phyloP scores from a whole-genome alignment of 2,329 filamentous ascomycete genomes.

The Colletotrichum musae region DNA sequence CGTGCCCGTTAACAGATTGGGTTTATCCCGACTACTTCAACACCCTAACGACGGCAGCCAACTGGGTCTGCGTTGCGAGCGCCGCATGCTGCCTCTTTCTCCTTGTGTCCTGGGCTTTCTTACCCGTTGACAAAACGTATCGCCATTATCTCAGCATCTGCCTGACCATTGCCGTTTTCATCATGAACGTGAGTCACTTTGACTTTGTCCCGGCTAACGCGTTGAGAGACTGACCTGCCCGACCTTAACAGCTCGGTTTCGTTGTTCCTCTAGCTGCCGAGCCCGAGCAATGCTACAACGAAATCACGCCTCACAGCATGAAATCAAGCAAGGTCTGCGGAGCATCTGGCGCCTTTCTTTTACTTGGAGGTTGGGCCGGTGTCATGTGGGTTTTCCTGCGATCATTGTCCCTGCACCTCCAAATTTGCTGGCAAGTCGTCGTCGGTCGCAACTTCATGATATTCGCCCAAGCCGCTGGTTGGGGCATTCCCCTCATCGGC shows the following conservation, averaged over 20 bases:
- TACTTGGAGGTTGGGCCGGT: constrained; percentile 87
- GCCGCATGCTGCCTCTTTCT: constrained; percentile 82
- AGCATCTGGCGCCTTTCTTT: constrained; percentile 86
- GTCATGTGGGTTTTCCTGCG: constrained; percentile 94
- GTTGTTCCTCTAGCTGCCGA: constrained; percentile 86
- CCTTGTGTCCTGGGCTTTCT: constrained; percentile 81
- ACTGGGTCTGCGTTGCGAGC: constrained; percentile 85
- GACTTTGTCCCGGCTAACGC: background rate
- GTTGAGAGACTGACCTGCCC: background rate
- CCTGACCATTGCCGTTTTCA: constrained; percentile 79
- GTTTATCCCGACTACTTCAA: constrained; percentile 73
- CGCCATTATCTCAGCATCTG: constrained; percentile 95
- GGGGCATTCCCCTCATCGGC: constrained; percentile 85
- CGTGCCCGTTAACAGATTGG: constrained; percentile 90
- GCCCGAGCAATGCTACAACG: constrained; percentile 87
- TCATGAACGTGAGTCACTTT: constrained; percentile 80
- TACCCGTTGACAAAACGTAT: constrained; percentile 91
- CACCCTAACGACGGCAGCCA: constrained; percentile 75
- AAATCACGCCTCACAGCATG: constrained; percentile 96
- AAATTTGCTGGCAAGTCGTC: constrained; percentile 97
- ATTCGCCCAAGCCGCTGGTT: constrained; percentile 83
- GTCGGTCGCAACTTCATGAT: constrained; percentile 93
- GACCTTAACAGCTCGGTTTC: constrained; percentile 79
- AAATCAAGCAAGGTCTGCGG: constrained; percentile 85
- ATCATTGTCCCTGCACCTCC: constrained; percentile 91